Conservation (phyloP, 768 basidiomycete genomes). For the Chalciporus sphaerocephalus region DNA sequence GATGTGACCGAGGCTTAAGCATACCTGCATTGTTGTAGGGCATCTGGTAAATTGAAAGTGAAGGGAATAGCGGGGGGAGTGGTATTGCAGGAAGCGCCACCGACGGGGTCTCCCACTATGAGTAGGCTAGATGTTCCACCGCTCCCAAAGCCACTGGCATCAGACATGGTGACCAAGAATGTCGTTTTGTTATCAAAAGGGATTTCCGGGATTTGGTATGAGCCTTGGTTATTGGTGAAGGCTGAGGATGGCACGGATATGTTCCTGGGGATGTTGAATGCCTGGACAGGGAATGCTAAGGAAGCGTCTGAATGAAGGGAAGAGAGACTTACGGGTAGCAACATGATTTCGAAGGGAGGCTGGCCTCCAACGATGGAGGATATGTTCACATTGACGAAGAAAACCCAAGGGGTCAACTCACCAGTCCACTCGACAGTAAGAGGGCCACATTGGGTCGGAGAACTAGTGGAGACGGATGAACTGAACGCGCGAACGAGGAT, state of each 20-base stretch:
- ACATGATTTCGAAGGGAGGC: constrained; percentile 45
- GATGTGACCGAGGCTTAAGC: constrained; percentile 7
- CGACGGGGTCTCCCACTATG: constrained; percentile 44
- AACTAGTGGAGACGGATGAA: constrained; percentile 44
- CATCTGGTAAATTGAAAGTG: constrained; percentile 44
- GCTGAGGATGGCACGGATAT: constrained; percentile 52
- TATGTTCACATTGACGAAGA: background rate
- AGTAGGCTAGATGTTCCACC: constrained; percentile 55
- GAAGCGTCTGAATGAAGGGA: background rate
- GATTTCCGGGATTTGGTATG: constrained; percentile 44
- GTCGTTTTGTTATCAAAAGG: constrained; percentile 36
- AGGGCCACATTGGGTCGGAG: constrained; percentile 57
- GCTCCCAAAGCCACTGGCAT: constrained; percentile 61
- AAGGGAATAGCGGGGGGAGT: constrained; percentile 43
- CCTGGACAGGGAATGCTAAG: constrained; percentile 33
- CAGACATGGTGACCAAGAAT: constrained; percentile 65
- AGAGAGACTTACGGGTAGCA: constrained; percentile 48
- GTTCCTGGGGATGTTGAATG: constrained; percentile 50
- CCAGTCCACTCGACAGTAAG: constrained; percentile 62
- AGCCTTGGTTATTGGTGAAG: constrained; percentile 51
- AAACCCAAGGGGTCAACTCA: constrained; percentile 26
- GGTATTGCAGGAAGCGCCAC: constrained; percentile 44
- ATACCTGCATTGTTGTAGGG: constrained; percentile 61
- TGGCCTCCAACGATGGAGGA: constrained; percentile 44
- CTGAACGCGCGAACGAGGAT: constrained; percentile 34